phyloP scores from a whole-genome alignment of 257 asterid species.

The Misopates orontium region DNA sequence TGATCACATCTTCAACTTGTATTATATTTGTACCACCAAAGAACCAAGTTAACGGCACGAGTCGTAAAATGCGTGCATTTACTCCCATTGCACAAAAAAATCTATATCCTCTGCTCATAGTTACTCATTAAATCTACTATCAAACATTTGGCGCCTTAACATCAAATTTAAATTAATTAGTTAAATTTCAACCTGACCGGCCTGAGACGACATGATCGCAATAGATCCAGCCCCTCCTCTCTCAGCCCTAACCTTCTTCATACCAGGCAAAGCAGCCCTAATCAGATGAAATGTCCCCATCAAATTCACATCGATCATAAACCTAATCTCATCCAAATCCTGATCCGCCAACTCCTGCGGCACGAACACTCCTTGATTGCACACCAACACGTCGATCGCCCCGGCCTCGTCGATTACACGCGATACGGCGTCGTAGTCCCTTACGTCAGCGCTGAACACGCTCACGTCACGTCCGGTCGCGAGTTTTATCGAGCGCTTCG shows the following conservation, averaged over 20 bases:
- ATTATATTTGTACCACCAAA: too few species aligned
- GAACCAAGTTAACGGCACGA: too few species aligned
- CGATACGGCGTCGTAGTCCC: constrained; percentile 67
- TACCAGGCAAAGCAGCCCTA: constrained; percentile 86
- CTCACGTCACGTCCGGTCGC: constrained; percentile 83
- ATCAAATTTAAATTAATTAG: too few species aligned
- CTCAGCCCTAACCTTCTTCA: constrained; percentile 71
- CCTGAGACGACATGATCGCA: constrained; percentile 94
- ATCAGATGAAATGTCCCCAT: constrained; percentile 79
- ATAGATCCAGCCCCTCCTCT: constrained; percentile 70
- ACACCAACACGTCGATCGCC: constrained; percentile 77
- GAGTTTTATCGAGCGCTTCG: constrained; percentile 69
- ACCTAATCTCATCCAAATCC: constrained; percentile 73
- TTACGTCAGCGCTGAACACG: constrained; percentile 77
- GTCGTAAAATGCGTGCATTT: too few species aligned
- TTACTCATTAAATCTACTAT: too few species aligned
- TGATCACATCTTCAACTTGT: too few species aligned
- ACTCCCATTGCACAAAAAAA: too few species aligned
- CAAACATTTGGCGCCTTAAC: too few species aligned
- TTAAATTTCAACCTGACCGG: constrained; percentile 75
- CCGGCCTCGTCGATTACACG: constrained; percentile 70
- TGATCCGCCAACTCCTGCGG: constrained; percentile 75
- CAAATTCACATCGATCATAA: constrained; percentile 88
- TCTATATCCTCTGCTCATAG: too few species aligned
- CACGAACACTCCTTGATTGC: constrained; percentile 82